Conservation (phyloP, 306 rosid species). For the Spatholobus suberectus region DNA sequence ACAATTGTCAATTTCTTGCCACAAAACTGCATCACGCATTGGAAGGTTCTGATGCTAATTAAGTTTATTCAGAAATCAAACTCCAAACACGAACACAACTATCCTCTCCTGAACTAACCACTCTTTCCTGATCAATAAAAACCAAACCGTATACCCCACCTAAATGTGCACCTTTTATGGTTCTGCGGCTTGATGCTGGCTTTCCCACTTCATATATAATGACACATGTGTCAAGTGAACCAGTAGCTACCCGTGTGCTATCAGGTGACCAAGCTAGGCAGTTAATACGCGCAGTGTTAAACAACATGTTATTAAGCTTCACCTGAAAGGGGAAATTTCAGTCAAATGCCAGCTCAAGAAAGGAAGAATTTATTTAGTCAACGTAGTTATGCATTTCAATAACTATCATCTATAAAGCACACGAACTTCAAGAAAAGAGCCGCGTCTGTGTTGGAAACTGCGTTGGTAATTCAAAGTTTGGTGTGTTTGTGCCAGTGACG, state of each 20-base stretch:
- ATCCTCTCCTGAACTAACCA: constrained; percentile 97
- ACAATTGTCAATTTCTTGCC: constrained; percentile 28
- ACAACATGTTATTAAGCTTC: constrained; percentile 91
- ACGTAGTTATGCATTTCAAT: constrained; percentile 4
- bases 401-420: neutral
- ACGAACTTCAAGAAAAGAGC: neutral
- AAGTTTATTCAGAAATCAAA: constrained; percentile 51
- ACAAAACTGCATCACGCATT: constrained; percentile 36
- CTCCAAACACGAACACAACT: constrained; percentile 91
- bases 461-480: neutral
- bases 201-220: constrained; percentile 85
- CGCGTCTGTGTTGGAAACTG: neutral
- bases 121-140: constrained; percentile 64
- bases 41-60: constrained; percentile 38
- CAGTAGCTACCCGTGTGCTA: constrained; percentile 87
- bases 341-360: constrained; percentile 36
- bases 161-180: constrained; percentile 85
- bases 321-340: constrained; percentile 64
- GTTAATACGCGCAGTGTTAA: constrained; percentile 89
- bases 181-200: constrained; percentile 87
- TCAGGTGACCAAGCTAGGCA: constrained; percentile 97
- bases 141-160: constrained; percentile 94
- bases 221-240: constrained; percentile 89
- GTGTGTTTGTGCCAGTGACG: constrained; percentile 15
- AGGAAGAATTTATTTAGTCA: neutral